Evolutionary conservation across 2,329 filamentous ascomycete genomes (phyloP).

Genomic region (Botrytis medusae): DNA sequence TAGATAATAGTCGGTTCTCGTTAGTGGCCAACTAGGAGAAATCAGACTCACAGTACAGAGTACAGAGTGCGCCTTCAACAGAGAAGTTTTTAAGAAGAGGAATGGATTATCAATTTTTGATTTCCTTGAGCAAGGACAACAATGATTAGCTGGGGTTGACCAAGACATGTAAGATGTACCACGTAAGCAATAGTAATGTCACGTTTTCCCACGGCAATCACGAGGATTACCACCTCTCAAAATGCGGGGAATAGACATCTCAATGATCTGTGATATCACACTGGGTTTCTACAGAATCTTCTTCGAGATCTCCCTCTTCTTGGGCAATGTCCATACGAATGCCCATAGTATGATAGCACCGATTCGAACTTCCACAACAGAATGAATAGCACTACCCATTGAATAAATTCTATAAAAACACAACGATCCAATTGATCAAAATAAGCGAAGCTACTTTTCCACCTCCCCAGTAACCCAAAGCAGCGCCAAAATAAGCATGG

Average conservation of each 20-base stretch:
- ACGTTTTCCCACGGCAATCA: not conserved
- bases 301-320: not conserved
- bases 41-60: not conserved
- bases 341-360: not conserved
- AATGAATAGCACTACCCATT: not conserved
- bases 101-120: not conserved
- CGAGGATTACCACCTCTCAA: not conserved
- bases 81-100: fast-evolving
- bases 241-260: not conserved
- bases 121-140: not conserved
- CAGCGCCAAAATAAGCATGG: not conserved
- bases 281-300: not conserved
- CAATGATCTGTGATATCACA: not conserved
- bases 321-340: not conserved
- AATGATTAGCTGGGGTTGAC: no score
- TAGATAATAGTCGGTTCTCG: not conserved
- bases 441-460: not conserved
- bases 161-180: no score
- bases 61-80: not conserved
- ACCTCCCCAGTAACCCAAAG: not conserved
- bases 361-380: not conserved
- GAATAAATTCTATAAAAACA: not conserved
- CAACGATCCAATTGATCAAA: not conserved
- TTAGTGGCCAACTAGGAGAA: not conserved
- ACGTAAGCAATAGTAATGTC: not conserved